These are phyloP conservation scores for Globisporangium ultimum DNA, from an alignment of 352 stramenopile species.

Conservation along the genomic window DNA sequence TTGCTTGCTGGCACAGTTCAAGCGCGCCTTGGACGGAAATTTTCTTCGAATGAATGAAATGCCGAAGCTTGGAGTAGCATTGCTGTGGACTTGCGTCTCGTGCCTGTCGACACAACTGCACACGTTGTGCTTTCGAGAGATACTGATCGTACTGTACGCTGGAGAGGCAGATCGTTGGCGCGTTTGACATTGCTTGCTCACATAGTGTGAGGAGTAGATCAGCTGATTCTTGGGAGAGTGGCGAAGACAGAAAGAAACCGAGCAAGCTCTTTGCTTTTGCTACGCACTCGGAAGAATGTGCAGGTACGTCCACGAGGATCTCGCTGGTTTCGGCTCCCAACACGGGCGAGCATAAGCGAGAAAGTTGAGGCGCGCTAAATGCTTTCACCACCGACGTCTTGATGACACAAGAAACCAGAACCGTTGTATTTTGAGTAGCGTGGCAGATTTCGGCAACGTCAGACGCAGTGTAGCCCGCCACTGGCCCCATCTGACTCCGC, in stretches of 20 bases:
- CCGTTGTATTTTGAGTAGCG: slow-evolving; percentile 16
- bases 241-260: neutral
- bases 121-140: slow-evolving; percentile 18
- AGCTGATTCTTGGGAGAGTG: neutral
- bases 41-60: slow-evolving; percentile 23
- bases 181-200: slow-evolving; percentile 23
- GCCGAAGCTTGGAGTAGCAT: slow-evolving; percentile 25
- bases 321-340: neutral
- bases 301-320: neutral
- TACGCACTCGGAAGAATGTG: slow-evolving; percentile 8
- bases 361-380: slow-evolving; percentile 20
- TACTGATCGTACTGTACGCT: slow-evolving; percentile 22
- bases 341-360: slow-evolving; percentile 24
- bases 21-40: slow-evolving; percentile 22
- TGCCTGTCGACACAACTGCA: slow-evolving; percentile 26
- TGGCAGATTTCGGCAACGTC: slow-evolving; percentile 26
- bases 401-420: slow-evolving; percentile 26
- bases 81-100: slow-evolving; percentile 18
- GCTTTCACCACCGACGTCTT: slow-evolving; percentile 13
- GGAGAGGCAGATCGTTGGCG: slow-evolving; percentile 30
- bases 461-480: neutral
- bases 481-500: neutral
- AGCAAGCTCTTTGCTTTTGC: slow-evolving; percentile 11
- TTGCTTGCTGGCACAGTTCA: slow-evolving; percentile 17
- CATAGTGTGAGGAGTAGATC: slow-evolving; percentile 23